Evolutionary conservation across 352 stramenopile genomes (phyloP).

Genomic region (Paralagenidium karlingii): DNA sequence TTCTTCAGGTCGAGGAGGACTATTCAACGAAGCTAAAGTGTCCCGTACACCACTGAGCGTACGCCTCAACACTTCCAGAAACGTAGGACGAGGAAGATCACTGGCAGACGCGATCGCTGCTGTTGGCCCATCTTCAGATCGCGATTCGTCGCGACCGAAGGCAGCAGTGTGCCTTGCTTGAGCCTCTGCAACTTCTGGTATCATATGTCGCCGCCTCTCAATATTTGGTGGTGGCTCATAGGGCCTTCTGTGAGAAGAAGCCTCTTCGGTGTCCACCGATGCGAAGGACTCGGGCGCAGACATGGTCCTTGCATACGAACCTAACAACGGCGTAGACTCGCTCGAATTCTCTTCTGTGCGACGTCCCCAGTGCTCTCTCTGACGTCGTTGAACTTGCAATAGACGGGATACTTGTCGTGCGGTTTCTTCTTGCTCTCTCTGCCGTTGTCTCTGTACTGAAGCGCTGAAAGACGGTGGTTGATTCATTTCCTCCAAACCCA

Average conservation of each 20-base stretch:
- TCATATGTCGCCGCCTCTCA: slow-evolving; percentile 21
- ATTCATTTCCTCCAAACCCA: background rate
- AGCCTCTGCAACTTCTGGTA: slow-evolving; percentile 51
- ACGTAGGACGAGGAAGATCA: slow-evolving; percentile 16
- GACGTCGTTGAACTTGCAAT: slow-evolving; percentile 1
- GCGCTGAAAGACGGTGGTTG: background rate
- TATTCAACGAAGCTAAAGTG: no score
- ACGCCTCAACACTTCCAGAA: slow-evolving; percentile 31
- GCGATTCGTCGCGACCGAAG: slow-evolving; percentile 3
- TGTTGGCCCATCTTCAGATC: slow-evolving; percentile 1
- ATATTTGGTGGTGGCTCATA: slow-evolving; percentile 5
- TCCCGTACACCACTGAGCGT: slow-evolving; percentile 10
- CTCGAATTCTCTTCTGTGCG: background rate
- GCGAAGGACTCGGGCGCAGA: slow-evolving; percentile 1
- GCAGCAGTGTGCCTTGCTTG: slow-evolving; percentile 1
- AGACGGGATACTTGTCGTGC: no score
- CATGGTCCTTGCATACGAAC: slow-evolving; percentile 3
- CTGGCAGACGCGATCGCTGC: background rate
- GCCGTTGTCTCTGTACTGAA: background rate
- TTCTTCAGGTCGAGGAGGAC: no score
- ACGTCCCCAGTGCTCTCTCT: background rate
- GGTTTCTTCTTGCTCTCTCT: no score
- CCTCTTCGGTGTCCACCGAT: background rate
- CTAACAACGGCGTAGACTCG: background rate
- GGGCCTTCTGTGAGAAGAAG: slow-evolving; percentile 13